Conservation (phyloP, 2,329 filamentous ascomycete species). For the Teratosphaeria destructans region DNA sequence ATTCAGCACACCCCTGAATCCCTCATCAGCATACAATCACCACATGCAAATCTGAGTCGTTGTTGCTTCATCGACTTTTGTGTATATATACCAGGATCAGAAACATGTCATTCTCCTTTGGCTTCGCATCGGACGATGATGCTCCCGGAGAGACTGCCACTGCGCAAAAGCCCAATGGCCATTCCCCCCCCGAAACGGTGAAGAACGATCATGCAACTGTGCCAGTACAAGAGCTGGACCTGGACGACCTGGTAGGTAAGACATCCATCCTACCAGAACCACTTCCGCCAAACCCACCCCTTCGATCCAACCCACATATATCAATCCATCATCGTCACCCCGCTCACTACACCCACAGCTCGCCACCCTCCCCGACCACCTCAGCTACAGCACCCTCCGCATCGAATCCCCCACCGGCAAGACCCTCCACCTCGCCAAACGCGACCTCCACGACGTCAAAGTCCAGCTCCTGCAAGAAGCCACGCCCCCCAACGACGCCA, state of each 20-base stretch:
- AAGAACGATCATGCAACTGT: not conserved
- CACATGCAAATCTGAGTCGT: not conserved
- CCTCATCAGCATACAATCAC: not conserved
- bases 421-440: constrained; percentile 51
- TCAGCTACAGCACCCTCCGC: constrained; percentile 55
- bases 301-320: not conserved
- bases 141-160: not conserved
- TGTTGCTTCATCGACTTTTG: not conserved
- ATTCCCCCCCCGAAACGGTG: not conserved
- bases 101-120: not conserved
- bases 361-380: constrained; percentile 56
- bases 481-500: constrained; percentile 31
- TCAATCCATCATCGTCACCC: not conserved
- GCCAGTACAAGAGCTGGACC: constrained; percentile 26
- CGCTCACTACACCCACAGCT: constrained; percentile 31
- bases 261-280: not conserved
- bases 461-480: constrained; percentile 66
- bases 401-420: constrained; percentile 50
- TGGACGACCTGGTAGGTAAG: constrained; percentile 39
- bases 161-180: not conserved
- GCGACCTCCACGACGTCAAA: constrained; percentile 72
- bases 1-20: not conserved
- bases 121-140: not conserved
- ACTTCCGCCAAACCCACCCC: constrained; percentile 1
- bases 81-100: not conserved